Evolutionary conservation across 306 rosid species (phyloP).

Genomic region (Gleditsia sinensis): DNA sequence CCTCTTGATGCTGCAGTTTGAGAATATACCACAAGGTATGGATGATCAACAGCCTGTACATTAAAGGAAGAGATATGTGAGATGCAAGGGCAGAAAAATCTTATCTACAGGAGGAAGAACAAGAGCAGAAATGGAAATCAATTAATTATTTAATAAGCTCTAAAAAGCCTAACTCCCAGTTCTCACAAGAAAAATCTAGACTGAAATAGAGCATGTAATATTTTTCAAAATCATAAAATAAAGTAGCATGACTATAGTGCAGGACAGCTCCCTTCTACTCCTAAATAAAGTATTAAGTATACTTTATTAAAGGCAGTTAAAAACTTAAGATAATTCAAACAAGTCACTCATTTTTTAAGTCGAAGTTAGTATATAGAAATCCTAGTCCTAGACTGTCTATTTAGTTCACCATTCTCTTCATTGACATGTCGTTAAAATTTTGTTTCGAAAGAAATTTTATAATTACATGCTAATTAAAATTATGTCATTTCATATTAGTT

Average conservation of each 20-base stretch:
- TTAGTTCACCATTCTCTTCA: background rate
- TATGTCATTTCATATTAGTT: background rate
- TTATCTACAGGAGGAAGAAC: background rate
- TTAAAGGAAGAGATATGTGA: background rate
- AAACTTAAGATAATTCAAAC: background rate
- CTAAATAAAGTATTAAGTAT: background rate
- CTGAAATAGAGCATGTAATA: background rate
- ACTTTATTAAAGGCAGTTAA: background rate
- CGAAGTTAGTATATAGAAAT: background rate
- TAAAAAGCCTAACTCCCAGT: background rate
- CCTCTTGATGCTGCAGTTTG: conserved; percentile 56
- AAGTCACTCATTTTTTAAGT: background rate
- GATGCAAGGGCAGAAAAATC: background rate
- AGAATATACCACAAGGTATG: conserved; percentile 70
- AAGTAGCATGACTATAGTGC: background rate
- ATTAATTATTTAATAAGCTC: background rate
- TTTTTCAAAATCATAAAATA: background rate
- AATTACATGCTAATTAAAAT: background rate
- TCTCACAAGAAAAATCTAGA: conserved; percentile 2
- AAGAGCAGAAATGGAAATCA: background rate
- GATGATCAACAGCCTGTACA: conserved; percentile 30
- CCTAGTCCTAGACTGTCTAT: background rate
- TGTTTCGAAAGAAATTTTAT: background rate
- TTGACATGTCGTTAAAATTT: background rate
- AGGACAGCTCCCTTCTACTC: background rate